Conservation (phyloP, 164 flowering plant genomes). For the Annona cherimola region DNA sequence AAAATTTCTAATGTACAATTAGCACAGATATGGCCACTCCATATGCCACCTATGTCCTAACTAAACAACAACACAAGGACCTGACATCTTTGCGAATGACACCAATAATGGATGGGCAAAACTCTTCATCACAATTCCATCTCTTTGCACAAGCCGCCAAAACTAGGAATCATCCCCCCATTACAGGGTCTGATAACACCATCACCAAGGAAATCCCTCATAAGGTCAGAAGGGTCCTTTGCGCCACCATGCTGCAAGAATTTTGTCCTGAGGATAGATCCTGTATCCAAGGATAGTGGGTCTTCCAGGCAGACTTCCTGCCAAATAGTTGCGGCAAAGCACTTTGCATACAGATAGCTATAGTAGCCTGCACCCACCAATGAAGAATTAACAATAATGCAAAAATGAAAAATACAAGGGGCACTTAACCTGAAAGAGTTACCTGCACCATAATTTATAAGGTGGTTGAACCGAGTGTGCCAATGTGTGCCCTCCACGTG, state of each 20-base stretch:
- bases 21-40: no score
- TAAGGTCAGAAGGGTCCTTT: conserved; percentile 58
- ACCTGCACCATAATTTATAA: conserved; percentile 82
- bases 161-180: conserved; percentile 70
- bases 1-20: no score
- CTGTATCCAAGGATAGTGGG: conserved; percentile 68
- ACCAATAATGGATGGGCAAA: no score
- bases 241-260: conserved; percentile 93
- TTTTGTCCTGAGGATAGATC: conserved; percentile 61
- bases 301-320: conserved; percentile 66
- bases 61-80: no score
- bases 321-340: conserved; percentile 94
- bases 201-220: conserved; percentile 67
- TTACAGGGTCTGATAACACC: conserved; percentile 33
- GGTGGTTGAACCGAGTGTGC: conserved; percentile 90
- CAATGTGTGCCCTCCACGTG: conserved; percentile 92
- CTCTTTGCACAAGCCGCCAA: conserved; percentile 53
- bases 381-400: background rate
- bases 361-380: conserved; percentile 61
- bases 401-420: background rate
- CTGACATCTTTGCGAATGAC: no score
- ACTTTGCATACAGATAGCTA: conserved; percentile 89
- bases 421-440: background rate
- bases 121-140: conserved; percentile 24
- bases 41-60: no score